These are phyloP conservation scores for Termitomyces sp. DNA, from an alignment of 1,284 basidiomycete genomes.

Conservation along the genomic window DNA sequence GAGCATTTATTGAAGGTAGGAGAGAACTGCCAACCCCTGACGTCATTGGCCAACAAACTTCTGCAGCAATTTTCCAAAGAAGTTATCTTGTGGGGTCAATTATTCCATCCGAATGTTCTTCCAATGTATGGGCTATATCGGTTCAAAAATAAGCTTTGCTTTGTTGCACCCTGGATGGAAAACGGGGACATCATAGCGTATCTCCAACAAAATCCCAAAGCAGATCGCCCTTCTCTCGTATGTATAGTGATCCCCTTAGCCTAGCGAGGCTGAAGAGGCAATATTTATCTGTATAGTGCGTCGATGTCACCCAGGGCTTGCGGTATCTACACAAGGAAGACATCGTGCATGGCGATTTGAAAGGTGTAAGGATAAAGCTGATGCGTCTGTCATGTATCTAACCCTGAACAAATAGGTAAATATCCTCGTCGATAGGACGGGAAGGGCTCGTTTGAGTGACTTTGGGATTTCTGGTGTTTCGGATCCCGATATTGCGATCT, in stretches of 20 bases:
- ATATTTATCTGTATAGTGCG: no score
- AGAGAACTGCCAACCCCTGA: no score
- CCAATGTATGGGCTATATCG: conserved; percentile 17
- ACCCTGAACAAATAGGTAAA: neutral
- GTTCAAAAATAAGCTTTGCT: neutral
- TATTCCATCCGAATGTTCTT: conserved; percentile 16
- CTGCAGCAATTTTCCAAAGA: conserved; percentile 14
- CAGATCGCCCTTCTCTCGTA: neutral
- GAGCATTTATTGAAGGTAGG: conserved; percentile 8
- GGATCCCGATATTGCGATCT: neutral
- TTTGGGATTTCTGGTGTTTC: conserved; percentile 2
- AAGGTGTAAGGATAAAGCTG: no score
- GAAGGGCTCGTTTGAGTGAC: neutral
- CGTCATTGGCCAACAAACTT: no score
- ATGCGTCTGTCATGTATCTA: neutral
- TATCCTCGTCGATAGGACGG: neutral
- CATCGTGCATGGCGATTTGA: neutral
- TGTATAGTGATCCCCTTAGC: no score
- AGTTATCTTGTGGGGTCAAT: conserved; percentile 18
- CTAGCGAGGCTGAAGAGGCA: no score
- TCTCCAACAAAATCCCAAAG: conserved; percentile 1
- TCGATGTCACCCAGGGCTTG: neutral
- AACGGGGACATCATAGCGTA: conserved; percentile 16
- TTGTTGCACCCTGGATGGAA: conserved; percentile 20
- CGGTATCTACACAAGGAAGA: neutral